Evolutionary conservation across 768 basidiomycete species (phyloP).

Genomic region (Auricularia sp.): DNA sequence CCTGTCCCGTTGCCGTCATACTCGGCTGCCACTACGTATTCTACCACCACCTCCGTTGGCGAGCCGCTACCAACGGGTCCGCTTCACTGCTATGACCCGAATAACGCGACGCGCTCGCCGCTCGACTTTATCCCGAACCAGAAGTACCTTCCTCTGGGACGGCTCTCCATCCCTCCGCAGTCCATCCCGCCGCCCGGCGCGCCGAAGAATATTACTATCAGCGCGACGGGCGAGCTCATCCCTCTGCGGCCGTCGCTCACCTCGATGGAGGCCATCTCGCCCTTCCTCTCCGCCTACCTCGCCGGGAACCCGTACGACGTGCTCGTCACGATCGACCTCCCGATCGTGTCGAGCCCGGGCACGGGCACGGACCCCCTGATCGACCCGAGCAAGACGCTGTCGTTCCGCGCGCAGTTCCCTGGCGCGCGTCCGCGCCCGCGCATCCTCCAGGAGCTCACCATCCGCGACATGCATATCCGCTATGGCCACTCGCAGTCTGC

Average conservation of each 20-base stretch:
- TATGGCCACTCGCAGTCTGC: slow-evolving; percentile 20
- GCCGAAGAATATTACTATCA: slow-evolving; percentile 46
- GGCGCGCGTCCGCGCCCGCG: slow-evolving; percentile 52
- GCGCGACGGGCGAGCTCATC: slow-evolving; percentile 40
- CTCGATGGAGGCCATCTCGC: slow-evolving; percentile 34
- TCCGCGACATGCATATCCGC: slow-evolving; percentile 64
- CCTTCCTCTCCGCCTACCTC: slow-evolving; percentile 56
- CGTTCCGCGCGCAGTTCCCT: slow-evolving; percentile 47
- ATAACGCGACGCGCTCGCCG: not conserved
- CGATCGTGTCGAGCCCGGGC: slow-evolving; percentile 45
- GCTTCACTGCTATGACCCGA: not conserved
- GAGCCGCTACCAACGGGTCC: not conserved
- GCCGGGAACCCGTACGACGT: slow-evolving; percentile 27
- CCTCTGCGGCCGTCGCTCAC: slow-evolving; percentile 35
- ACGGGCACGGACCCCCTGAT: slow-evolving; percentile 14
- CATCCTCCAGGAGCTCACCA: slow-evolving; percentile 61
- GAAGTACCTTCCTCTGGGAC: slow-evolving; percentile 28
- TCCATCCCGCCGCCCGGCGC: slow-evolving; percentile 53
- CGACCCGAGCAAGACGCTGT: slow-evolving; percentile 31
- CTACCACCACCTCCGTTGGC: slow-evolving; percentile 3
- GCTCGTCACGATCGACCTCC: slow-evolving; percentile 24
- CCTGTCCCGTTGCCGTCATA: slow-evolving; percentile 15
- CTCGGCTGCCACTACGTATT: no score
- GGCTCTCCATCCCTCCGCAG: slow-evolving; percentile 39
- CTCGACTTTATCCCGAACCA: slow-evolving; percentile 5